These are phyloP conservation scores for Calophaca sinica DNA, from an alignment of 306 rosid species.

Conservation along the genomic window DNA sequence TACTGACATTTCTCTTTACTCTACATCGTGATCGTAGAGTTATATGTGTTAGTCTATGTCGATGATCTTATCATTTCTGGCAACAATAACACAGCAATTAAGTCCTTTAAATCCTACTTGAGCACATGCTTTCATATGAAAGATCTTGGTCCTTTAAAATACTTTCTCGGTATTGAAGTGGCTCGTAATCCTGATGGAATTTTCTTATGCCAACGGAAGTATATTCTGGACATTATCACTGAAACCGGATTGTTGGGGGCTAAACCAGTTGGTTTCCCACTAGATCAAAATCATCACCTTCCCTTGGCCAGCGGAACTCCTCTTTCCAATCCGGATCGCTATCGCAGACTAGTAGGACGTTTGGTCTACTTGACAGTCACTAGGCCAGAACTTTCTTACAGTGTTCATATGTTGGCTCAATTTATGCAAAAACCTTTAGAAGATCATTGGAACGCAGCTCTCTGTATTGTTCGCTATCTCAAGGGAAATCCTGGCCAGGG, in stretches of 20 bases:
- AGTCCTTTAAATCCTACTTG: background rate
- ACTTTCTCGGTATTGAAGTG: constrained; percentile 13
- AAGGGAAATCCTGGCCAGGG: no score
- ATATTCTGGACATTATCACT: background rate
- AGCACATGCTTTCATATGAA: background rate
- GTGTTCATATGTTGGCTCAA: background rate
- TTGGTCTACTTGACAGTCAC: background rate
- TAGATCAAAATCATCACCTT: constrained; percentile 30
- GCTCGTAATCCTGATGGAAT: background rate
- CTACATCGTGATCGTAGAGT: no score
- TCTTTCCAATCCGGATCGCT: background rate
- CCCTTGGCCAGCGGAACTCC: background rate
- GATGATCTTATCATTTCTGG: background rate
- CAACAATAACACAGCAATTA: background rate
- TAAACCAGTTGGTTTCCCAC: background rate
- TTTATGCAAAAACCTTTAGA: background rate
- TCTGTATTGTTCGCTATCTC: background rate
- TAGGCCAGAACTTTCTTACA: background rate
- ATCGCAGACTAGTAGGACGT: background rate
- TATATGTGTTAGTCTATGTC: background rate
- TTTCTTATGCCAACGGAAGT: background rate
- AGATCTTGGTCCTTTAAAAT: background rate
- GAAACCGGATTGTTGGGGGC: background rate
- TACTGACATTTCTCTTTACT: no score
- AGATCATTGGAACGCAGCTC: background rate